A percentile compares a stretch with the other conserved stretches of the same genome.
Conservation (phyloP, 2,329 filamentous ascomycete genomes). For the Penicillium janthinellum region DNA sequence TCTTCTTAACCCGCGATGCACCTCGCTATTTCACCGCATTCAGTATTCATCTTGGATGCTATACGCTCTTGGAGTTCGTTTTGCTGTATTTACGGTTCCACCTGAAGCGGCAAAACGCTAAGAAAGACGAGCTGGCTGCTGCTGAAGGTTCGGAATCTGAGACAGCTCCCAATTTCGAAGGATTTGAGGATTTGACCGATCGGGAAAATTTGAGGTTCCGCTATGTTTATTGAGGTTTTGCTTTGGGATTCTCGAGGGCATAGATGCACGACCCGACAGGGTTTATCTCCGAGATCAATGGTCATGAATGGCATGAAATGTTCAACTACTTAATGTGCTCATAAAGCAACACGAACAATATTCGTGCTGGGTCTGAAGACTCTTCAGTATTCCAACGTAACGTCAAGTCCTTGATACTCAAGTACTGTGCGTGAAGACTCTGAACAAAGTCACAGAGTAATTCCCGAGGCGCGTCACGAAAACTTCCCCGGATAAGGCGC, state of each 20-base stretch:
- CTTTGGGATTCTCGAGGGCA: too few species aligned
- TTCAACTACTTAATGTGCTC: background rate
- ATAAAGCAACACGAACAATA: background rate
- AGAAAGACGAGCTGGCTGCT: background rate
- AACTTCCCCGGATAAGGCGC: too few species aligned
- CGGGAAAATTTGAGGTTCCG: background rate
- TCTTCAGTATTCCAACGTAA: background rate
- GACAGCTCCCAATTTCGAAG: slow-evolving; percentile 1
- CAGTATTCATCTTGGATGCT: background rate
- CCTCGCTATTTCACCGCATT: background rate
- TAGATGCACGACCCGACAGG: background rate
- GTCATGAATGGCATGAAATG: background rate
- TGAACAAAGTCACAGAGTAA: background rate
- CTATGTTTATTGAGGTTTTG: background rate
- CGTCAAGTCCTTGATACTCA: background rate
- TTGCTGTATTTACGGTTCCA: background rate
- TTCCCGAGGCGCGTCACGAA: background rate
- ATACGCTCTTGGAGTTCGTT: background rate
- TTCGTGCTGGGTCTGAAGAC: background rate
- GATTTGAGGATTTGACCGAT: slow-evolving; percentile 6
- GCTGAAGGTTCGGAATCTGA: background rate
- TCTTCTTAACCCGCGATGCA: slow-evolving; percentile 29
- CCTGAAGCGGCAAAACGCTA: background rate
- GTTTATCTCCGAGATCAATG: background rate
- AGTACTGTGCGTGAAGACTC: background rate